Evolutionary conservation across 2,329 filamentous ascomycete species (phyloP).

Genomic region (Trichoderma cornu-damae): DNA sequence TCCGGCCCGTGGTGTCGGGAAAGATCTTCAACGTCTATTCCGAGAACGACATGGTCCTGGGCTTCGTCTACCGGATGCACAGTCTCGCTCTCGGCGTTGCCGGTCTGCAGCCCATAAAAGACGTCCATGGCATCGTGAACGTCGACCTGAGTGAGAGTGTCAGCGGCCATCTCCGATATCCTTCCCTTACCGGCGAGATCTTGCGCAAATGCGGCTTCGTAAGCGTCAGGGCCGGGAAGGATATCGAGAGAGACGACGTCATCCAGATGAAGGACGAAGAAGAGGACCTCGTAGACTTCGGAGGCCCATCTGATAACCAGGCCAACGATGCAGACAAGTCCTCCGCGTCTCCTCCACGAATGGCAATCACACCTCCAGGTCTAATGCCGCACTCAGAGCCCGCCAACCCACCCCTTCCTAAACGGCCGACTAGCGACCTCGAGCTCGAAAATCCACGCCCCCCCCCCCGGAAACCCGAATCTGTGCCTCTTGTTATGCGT

Average conservation of each 20-base stretch:
- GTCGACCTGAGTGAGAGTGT: slow-evolving; percentile 50
- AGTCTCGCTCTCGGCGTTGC: slow-evolving; percentile 79
- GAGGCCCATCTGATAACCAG: slow-evolving; percentile 15
- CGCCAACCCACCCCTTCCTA: slow-evolving; percentile 23
- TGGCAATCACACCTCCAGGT: slow-evolving; percentile 28
- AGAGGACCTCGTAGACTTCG: slow-evolving; percentile 29
- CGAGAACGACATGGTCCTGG: slow-evolving; percentile 80
- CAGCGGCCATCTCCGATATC: slow-evolving; percentile 50
- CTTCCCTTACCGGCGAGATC: slow-evolving; percentile 47
- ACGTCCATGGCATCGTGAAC: slow-evolving; percentile 60
- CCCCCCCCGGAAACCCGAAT: not conserved
- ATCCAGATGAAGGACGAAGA: slow-evolving; percentile 42
- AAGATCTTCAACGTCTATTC: slow-evolving; percentile 85
- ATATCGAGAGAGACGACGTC: slow-evolving; percentile 49
- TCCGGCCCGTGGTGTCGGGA: slow-evolving; percentile 74
- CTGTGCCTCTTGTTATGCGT: not conserved
- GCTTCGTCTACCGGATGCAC: slow-evolving; percentile 79
- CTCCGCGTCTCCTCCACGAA: slow-evolving; percentile 27
- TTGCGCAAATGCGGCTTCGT: slow-evolving; percentile 49
- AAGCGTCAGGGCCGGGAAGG: slow-evolving; percentile 39
- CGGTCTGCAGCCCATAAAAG: slow-evolving; percentile 68
- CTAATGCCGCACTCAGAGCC: slow-evolving; percentile 22
- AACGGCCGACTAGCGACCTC: slow-evolving; percentile 13
- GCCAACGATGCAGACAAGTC: slow-evolving; percentile 11
- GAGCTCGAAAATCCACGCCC: not conserved